Evolutionary conservation across 768 basidiomycete species (phyloP).

Genomic region (Ephemerocybe angulata): DNA sequence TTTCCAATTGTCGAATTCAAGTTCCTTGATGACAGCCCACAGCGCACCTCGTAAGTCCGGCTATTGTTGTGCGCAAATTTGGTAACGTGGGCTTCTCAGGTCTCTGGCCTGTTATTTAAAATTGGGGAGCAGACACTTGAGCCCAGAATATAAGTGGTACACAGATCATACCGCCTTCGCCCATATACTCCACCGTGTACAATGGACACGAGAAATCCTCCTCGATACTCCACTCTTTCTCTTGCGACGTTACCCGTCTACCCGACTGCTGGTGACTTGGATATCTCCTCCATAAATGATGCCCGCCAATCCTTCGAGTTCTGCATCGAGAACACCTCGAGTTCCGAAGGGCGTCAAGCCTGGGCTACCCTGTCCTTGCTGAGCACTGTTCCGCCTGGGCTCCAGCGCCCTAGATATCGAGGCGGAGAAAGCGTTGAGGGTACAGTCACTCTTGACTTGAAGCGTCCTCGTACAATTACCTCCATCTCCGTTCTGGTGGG

Average conservation of each 20-base stretch:
- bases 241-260: not conserved
- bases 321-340: not conserved
- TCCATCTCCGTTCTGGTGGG: not conserved
- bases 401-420: not conserved
- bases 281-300: not conserved
- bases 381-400: not conserved
- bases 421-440: not conserved
- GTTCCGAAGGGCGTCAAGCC: not conserved
- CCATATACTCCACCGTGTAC: too few relatives aligned
- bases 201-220: too few relatives aligned
- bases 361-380: not conserved
- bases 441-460: not conserved
- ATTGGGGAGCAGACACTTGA: too few relatives aligned
- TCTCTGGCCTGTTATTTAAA: too few relatives aligned
- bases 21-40: too few relatives aligned
- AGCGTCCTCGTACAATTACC: not conserved
- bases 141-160: too few relatives aligned
- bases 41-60: too few relatives aligned
- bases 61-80: too few relatives aligned
- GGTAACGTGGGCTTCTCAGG: too few relatives aligned
- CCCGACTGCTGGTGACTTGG: not conserved
- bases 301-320: not conserved
- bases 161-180: too few relatives aligned
- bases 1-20: too few relatives aligned
- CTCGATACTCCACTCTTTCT: conserved; percentile 1